Conservation (phyloP, 495 filamentous ascomycete species). For the Apiosordaria backusii region DNA sequence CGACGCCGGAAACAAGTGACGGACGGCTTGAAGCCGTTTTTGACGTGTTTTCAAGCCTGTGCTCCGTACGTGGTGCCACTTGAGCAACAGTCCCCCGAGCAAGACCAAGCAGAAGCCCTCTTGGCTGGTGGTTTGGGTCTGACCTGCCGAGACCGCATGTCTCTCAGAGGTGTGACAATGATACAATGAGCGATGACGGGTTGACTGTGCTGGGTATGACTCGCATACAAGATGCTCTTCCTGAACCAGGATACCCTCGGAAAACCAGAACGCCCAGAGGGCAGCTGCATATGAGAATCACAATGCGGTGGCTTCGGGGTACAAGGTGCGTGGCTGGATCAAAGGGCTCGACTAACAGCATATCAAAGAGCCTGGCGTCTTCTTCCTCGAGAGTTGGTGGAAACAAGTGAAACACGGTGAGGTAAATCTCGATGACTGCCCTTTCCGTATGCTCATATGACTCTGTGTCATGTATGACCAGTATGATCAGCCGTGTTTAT, state of each 20-base stretch:
- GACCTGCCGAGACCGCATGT: constrained; percentile 11
- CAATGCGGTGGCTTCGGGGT: not conserved
- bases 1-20: not conserved
- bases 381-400: not conserved
- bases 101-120: not conserved
- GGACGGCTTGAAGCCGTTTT: not conserved
- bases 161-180: constrained; percentile 2
- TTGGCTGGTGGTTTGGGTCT: not conserved
- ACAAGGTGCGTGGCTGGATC: not conserved
- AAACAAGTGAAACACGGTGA: not conserved
- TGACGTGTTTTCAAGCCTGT: not conserved
- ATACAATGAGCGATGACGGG: constrained; percentile 11
- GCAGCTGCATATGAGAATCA: not conserved
- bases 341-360: not conserved
- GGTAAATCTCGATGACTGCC: not conserved
- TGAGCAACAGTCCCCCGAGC: not conserved
- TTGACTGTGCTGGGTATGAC: constrained; percentile 11
- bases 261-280: not conserved
- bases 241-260: not conserved
- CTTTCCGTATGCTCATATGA: not conserved
- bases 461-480: not conserved
- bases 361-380: not conserved
- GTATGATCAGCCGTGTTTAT: not conserved
- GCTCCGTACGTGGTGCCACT: not conserved
- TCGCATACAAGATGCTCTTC: not conserved